A percentile compares a stretch with the other conserved stretches of the same genome.
Evolutionary conservation across 805 yeast species (phyloP).

Genomic region (Candida piceae): DNA sequence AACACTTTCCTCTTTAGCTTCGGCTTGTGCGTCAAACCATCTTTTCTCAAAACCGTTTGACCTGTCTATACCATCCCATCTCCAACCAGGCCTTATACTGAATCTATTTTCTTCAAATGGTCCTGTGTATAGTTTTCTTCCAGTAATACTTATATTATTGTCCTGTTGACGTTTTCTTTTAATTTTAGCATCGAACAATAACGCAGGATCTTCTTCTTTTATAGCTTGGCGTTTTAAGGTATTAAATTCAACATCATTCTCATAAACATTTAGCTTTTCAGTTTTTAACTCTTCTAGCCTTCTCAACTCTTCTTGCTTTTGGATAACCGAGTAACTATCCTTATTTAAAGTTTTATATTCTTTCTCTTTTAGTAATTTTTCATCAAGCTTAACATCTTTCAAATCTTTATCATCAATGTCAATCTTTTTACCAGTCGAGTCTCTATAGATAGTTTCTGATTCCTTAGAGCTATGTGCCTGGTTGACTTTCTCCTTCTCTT

Average conservation of each 20-base stretch:
- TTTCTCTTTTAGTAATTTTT: conserved; percentile 22
- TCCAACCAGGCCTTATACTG: conserved; percentile 66
- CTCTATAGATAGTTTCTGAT: conserved; percentile 49
- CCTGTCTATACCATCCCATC: conserved; percentile 93
- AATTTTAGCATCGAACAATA: conserved; percentile 35
- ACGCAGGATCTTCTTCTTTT: conserved; percentile 62
- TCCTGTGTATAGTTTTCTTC: conserved; percentile 54
- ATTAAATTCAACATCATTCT: conserved; percentile 37
- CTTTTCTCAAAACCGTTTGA: conserved; percentile 79
- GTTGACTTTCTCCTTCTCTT: conserved; percentile 24
- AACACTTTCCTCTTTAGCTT: conserved; percentile 28
- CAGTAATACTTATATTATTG: conserved; percentile 30
- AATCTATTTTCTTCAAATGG: conserved; percentile 66
- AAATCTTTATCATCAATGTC: conserved; percentile 3
- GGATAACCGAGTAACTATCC: conserved; percentile 36
- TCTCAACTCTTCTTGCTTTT: conserved; percentile 31
- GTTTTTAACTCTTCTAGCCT: conserved; percentile 24
- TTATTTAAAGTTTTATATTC: conserved; percentile 28
- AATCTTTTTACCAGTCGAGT: conserved; percentile 46
- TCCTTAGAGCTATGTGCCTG: conserved; percentile 6
- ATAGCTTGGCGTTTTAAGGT: conserved; percentile 27
- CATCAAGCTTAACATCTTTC: conserved; percentile 5
- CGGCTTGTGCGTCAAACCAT: conserved; percentile 44
- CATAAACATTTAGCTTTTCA: conserved; percentile 27
- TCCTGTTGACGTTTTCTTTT: conserved; percentile 16